Base-by-base conservation (phyloP, 2,329 filamentous ascomycete genomes). In the Aureobasidium sp. region DNA sequence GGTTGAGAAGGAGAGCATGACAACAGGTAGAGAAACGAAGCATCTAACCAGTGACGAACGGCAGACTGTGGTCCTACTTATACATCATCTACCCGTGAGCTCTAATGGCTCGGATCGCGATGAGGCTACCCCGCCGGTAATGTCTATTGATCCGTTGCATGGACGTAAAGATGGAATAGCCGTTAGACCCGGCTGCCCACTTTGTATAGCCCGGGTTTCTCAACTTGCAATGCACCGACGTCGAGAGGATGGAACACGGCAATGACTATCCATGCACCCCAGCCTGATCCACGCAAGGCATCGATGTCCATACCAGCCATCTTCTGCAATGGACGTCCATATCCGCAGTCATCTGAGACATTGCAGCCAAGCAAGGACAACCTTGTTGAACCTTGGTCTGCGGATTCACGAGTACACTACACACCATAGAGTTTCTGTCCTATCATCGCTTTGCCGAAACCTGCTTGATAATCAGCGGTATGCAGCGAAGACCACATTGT, bases 271-370 rank as follows among this genome's bases (percentile, higher is more conserved):
- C 41, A 45, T 45, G 29, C 41, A 34, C 19, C 29, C 41, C 29
- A 34, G 40, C 40, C 27, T 21, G 40, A 32, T 14, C 25, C 10
- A 21, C 11, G 40, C 27, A 8, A 32, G 40, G 27, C 11, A 21
- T n/a, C 29, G 19, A 6, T 17, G 17, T 16, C 12, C 17, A n/a
- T 10, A 16, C 17, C 41, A 22, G 41, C 27, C 41, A 45, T 16
- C 17, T 32, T 17, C 41, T 29, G 29, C 6, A 12, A n/a, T 21
- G 6, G 4, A 45, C n/a, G n/a, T 6, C 27, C 27, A 34, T 45
- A 16, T 19, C 41, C 22, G 22, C 41, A 16, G 41, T 29, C 41
- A 34, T 44, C 29, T 45, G 41, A 45, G 41, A 45, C 41, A 45
- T 45, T 45, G n/a, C n/a, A n/a, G n/a, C n/a, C n/a, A n/a, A n/a